phyloP scores from a whole-genome alignment of 164 flowering plant genomes.

The Sedum album region DNA sequence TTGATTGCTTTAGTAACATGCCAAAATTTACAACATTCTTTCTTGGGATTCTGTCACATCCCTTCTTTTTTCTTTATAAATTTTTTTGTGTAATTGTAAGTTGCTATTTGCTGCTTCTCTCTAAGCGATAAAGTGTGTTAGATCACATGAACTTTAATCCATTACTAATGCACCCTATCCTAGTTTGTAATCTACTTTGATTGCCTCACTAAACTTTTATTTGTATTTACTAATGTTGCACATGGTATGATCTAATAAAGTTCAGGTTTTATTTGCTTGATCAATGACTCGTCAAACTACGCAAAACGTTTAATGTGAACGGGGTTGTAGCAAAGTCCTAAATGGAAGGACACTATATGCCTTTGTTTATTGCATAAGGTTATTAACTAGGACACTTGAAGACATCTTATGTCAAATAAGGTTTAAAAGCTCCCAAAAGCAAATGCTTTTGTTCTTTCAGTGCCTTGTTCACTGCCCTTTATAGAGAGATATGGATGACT shows the following conservation, averaged over 20 bases:
- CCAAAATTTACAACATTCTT: constrained; percentile 38
- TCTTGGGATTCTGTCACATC: constrained; percentile 54
- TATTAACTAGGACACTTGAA: too few species aligned
- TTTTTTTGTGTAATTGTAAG: neutral
- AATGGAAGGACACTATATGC: neutral
- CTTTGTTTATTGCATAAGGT: neutral
- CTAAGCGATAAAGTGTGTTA: neutral
- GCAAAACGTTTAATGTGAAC: neutral
- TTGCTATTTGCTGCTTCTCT: neutral
- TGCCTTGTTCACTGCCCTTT: too few species aligned
- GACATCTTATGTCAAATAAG: too few species aligned
- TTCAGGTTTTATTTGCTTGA: neutral
- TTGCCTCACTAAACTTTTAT: neutral
- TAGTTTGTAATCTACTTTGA: neutral
- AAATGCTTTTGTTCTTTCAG: neutral
- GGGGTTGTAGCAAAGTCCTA: neutral
- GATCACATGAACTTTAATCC: neutral
- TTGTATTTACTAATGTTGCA: too few species aligned
- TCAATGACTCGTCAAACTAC: neutral
- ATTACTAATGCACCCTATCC: neutral
- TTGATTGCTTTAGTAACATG: constrained; percentile 51
- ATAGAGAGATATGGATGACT: neutral
- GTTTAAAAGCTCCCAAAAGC: neutral
- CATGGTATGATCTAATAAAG: neutral
- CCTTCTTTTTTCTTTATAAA: neutral